phyloP scores from a whole-genome alignment of 257 asterid species.

The Solanum ossicruentum region DNA sequence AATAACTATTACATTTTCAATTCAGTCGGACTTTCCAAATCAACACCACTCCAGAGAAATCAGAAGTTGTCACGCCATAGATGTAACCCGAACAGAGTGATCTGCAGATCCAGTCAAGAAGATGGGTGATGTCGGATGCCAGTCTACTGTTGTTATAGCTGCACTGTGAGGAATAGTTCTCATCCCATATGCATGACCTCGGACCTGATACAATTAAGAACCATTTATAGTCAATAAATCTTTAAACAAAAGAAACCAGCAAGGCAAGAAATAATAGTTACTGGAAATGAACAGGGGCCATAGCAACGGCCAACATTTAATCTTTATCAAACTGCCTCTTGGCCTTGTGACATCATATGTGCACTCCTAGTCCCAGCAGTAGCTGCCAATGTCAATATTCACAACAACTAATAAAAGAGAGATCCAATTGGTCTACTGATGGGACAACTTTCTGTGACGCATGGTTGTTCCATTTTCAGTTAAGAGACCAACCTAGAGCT shows the following conservation, averaged over 20 bases:
- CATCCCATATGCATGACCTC: conserved; percentile 45
- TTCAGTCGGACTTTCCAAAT: not conserved
- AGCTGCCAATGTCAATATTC: not conserved
- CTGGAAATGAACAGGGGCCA: not conserved
- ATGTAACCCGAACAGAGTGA: conserved; percentile 76
- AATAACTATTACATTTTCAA: not conserved
- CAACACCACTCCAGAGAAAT: not conserved
- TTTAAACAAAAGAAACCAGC: not conserved
- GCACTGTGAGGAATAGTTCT: conserved; percentile 59
- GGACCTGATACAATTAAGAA: conserved; percentile 31
- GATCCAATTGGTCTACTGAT: not conserved
- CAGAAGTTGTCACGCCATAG: conserved; percentile 27
- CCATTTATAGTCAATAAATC: not conserved
- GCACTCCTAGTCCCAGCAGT: not conserved
- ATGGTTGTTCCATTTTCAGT: not conserved
- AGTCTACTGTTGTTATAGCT: conserved; percentile 74
- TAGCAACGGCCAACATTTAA: not conserved
- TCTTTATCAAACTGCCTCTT: not conserved
- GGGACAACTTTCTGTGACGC: not conserved
- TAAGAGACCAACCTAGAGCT: not conserved
- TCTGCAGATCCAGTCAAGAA: conserved; percentile 89
- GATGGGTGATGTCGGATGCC: conserved; percentile 88
- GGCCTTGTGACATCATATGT: not conserved
- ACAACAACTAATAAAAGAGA: not conserved
- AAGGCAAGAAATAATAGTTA: not conserved